phyloP scores from a whole-genome alignment of 306 rosid species.

The Castanopsis chinensis region DNA sequence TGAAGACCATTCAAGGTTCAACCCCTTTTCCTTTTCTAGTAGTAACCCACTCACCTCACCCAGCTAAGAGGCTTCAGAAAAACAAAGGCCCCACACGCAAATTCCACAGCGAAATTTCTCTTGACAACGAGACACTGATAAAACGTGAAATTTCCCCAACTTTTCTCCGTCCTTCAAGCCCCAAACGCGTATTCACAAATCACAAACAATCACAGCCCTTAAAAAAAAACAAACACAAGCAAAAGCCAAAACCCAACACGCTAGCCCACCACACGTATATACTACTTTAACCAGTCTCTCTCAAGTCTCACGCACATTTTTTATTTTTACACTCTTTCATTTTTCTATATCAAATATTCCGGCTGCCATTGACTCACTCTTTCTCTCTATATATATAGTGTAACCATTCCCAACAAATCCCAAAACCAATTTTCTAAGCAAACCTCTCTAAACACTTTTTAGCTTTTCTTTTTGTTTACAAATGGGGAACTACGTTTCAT shows the following conservation, averaged over 20 bases:
- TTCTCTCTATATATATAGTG: conserved; percentile 1
- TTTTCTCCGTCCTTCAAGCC: neutral
- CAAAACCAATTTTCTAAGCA: neutral
- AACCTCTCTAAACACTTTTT: neutral
- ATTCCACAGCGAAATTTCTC: conserved; percentile 24
- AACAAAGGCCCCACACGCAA: conserved; percentile 36
- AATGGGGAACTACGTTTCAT: conserved; percentile 87
- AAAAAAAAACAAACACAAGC: neutral
- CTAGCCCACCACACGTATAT: neutral
- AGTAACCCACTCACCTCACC: neutral
- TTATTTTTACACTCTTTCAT: neutral
- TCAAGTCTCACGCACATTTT: neutral
- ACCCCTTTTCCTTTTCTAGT: neutral
- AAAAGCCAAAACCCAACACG: neutral
- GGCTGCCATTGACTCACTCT: conserved; percentile 10
- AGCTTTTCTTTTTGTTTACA: too few relatives aligned
- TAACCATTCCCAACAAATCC: neutral
- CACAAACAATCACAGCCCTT: neutral
- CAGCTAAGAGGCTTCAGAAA: neutral
- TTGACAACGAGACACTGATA: neutral
- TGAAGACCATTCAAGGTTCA: neutral
- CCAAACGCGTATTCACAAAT: conserved; percentile 20
- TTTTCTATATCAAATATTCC: neutral
- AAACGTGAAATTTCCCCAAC: neutral
- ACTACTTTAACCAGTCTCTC: neutral